phyloP scores from a whole-genome alignment of 1,139 yeast genomes.

The Suhomyces bolitotheri region DNA sequence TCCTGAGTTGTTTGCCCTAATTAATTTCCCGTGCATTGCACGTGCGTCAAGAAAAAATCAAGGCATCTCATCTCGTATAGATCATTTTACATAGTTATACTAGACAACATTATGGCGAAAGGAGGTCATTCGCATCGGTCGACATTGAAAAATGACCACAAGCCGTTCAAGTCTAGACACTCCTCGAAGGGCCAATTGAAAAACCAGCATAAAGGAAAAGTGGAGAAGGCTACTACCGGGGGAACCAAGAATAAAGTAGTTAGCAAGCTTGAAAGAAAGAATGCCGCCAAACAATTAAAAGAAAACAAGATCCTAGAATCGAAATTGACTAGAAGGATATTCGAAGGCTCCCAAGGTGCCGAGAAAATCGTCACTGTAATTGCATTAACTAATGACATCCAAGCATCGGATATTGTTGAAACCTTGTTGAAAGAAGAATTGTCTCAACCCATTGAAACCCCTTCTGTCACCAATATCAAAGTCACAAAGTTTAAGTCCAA shows the following conservation, averaged over 20 bases:
- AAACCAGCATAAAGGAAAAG: constrained; percentile 80
- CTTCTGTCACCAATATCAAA: constrained; percentile 51
- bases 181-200: constrained; percentile 87
- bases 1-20: constrained; percentile 12
- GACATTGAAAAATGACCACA: constrained; percentile 79
- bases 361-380: constrained; percentile 82
- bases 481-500: constrained; percentile 72
- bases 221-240: constrained; percentile 57
- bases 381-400: constrained; percentile 73
- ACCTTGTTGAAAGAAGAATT: constrained; percentile 43
- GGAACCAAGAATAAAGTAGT: constrained; percentile 43
- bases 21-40: constrained; percentile 7
- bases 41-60: constrained; percentile 11
- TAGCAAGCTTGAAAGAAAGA: constrained; percentile 75
- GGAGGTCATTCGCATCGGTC: constrained; percentile 79
- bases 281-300: constrained; percentile 76
- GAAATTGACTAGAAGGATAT: constrained; percentile 58
- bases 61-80: constrained; percentile 15
- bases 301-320: constrained; percentile 63
- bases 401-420: constrained; percentile 57
- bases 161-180: constrained; percentile 88
- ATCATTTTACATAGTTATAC: not conserved
- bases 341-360: constrained; percentile 78
- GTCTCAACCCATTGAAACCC: constrained; percentile 22
- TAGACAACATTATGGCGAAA: constrained; percentile 48